Base-by-base conservation (phyloP, 805 yeast species). In the Naumovozyma baii region DNA sequence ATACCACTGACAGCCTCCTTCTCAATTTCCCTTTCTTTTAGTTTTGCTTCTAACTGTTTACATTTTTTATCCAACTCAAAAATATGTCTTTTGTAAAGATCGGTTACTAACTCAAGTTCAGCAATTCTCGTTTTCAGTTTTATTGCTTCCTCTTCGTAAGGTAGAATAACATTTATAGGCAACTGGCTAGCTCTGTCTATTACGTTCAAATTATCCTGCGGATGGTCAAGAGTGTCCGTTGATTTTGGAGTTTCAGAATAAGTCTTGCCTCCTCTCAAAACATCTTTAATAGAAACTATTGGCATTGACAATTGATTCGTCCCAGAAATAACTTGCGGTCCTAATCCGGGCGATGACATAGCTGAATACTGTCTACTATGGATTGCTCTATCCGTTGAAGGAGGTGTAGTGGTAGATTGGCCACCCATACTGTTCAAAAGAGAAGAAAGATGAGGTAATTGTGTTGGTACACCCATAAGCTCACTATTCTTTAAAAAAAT, bases 101-200 rank as follows among this genome's bases (percentile, higher is more conserved):
- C 96, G 52, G 87, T 88, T 31, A 90, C 95, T 33, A 88, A 68
- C 58, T 90, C 97, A 45, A 90, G 70, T 58, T 90, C 97, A 10
- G 83, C 76, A 17, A 88, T 84, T 42, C 94, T 70, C 0, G 95
- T 84, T 47, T 76, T 75, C 46, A 88, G 63, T 39, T 61, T 66
- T 26, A 65, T 64, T 16, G 62, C 51, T 29, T 64, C 68, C 39
- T 56, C 63, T 33, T 57, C 57, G 9, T 51, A 45, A 39, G 49
- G 53, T 41, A 53, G 41, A 13, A 43, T 44, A 17, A 18, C 28
- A 20, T 39, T 36, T 4, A 51, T 31, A 13, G 48, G 41, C 8
- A 20, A 14, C n/a, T n/a, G n/a, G n/a, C n/a, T n/a, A n/a, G n/a
- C 28, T 7, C 16, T 19, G 4, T 32, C 34, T 4, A 3, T n/a